Evolutionary conservation across 305 asterid species (phyloP).

Genomic region (Solanum hybrid): DNA sequence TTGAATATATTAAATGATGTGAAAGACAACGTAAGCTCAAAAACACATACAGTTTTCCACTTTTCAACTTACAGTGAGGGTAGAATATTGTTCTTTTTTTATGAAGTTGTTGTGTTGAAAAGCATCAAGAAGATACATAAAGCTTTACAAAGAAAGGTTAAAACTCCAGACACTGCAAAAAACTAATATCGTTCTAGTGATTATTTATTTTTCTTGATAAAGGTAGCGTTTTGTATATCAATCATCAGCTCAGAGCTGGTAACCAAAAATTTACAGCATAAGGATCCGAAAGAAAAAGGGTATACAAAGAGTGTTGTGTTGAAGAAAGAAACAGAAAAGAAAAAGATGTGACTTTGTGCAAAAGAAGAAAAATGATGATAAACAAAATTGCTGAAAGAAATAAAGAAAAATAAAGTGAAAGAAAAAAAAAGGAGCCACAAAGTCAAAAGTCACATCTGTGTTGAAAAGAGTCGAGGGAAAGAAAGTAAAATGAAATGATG

Average conservation of each 20-base stretch:
- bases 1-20: background rate
- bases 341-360: no score
- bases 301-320: no score
- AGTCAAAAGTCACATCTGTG: no score
- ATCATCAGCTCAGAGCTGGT: background rate
- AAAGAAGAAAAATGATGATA: no score
- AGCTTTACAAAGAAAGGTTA: background rate
- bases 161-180: background rate
- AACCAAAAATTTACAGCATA: background rate
- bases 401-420: no score
- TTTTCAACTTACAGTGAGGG: background rate
- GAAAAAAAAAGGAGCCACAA: no score
- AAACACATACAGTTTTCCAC: background rate
- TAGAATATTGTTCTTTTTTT: background rate
- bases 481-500: no score
- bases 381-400: no score
- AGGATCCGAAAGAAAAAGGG: no score
- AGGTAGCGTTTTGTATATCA: background rate
- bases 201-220: background rate
- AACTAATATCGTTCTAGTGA: background rate
- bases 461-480: no score
- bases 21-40: background rate
- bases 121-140: background rate
- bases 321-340: no score
- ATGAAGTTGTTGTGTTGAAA: background rate